Percentiles rank a stretch among this genome's conserved stretches.
These are phyloP conservation scores for Canna indica DNA, from an alignment of 176 grass and related monocot genomes.

Conservation along the genomic window DNA sequence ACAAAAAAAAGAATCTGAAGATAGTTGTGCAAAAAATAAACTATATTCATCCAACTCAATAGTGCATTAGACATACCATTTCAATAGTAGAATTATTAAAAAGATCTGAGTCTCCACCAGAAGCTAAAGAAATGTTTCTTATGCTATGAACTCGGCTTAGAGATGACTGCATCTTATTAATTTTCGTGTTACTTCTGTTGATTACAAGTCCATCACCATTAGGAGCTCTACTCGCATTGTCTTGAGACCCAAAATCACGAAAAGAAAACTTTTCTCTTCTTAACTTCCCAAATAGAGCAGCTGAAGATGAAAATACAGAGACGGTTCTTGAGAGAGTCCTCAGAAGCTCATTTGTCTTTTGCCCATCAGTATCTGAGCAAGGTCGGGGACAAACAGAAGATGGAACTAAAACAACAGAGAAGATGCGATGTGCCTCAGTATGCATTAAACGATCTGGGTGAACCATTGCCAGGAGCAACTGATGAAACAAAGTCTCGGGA, in stretches of 20 bases:
- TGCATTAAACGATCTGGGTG: slow-evolving; percentile 78
- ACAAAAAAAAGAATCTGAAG: slow-evolving; percentile 2
- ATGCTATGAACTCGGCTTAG: slow-evolving; percentile 37
- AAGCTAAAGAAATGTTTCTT: slow-evolving; percentile 24
- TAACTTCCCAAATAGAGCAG: slow-evolving; percentile 90
- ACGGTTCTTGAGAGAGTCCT: slow-evolving; percentile 69
- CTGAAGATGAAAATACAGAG: slow-evolving; percentile 94
- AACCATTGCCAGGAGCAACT: slow-evolving; percentile 71
- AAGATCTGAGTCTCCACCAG: slow-evolving; percentile 32
- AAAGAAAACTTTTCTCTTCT: slow-evolving; percentile 66
- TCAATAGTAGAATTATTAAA: slow-evolving; percentile 28
- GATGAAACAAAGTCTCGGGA: slow-evolving; percentile 91
- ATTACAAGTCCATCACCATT: slow-evolving; percentile 37
- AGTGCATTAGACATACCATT: slow-evolving; percentile 30
- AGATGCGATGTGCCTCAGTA: slow-evolving; percentile 73
- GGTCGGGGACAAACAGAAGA: slow-evolving; percentile 68
- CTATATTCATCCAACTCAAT: slow-evolving; percentile 4
- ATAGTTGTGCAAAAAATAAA: background rate
- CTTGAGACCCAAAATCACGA: slow-evolving; percentile 29
- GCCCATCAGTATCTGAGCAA: slow-evolving; percentile 13
- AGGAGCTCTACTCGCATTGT: no score
- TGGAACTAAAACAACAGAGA: slow-evolving; percentile 90
- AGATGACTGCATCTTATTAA: slow-evolving; percentile 48
- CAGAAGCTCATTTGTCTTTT: slow-evolving; percentile 37
- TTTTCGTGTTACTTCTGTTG: slow-evolving; percentile 33